Conservation (phyloP, 2,329 filamentous ascomycete genomes). For the Diaporthe humulicola region DNA sequence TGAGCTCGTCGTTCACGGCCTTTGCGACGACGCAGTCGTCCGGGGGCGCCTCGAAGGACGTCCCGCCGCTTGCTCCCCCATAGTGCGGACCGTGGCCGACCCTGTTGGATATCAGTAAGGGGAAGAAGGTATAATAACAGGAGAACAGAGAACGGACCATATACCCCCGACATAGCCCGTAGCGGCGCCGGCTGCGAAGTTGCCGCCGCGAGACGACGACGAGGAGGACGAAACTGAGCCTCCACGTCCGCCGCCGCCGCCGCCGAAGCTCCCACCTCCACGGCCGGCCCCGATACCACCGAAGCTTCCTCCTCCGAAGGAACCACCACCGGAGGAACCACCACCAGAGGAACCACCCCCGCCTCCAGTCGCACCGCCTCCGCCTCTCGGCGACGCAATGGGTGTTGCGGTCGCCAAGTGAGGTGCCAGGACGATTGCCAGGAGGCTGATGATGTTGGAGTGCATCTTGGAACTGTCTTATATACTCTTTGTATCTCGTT, state of each 20-base stretch:
- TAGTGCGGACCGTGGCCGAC: conserved; percentile 9
- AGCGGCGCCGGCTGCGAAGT: background rate
- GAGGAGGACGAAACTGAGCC: background rate
- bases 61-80: background rate
- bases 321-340: background rate
- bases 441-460: background rate
- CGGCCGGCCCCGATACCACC: background rate
- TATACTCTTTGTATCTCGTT: background rate
- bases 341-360: background rate
- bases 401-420: background rate
- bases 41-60: background rate
- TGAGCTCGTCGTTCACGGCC: conserved; percentile 20
- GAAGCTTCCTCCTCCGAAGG: conserved; percentile 1
- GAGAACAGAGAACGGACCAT: background rate
- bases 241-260: background rate
- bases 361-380: background rate
- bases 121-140: background rate
- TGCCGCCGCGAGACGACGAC: background rate
- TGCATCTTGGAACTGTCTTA: background rate
- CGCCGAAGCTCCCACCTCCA: background rate
- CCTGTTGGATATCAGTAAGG: background rate
- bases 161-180: conserved; percentile 5
- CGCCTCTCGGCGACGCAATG: background rate
- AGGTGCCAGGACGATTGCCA: background rate
- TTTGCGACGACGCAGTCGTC: conserved; percentile 20